Base-by-base conservation (phyloP, 257 asterid species). In the Buddleja alternifolia region DNA sequence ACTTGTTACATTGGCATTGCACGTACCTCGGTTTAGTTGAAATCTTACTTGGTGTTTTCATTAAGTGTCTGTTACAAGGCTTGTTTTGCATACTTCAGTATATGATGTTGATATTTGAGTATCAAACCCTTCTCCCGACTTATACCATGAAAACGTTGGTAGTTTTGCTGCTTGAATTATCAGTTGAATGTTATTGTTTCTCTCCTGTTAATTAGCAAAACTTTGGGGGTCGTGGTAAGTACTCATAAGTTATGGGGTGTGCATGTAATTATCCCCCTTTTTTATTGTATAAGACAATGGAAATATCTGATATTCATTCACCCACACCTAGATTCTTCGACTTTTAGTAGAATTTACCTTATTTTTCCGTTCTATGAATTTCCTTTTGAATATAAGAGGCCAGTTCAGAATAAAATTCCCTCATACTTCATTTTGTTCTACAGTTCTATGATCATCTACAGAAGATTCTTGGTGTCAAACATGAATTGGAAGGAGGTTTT, bases 381-480 rank as follows among this genome's bases (percentile, higher is more conserved):
- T n/a, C n/a, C 34, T 29, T 29, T 29, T 29, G 34, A 29, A 29
- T 29, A 2, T 29, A 29, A 1, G 34, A 29, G 34, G 3, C 34
- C 34, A 29, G 34, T 1, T 29, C 60, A 34, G 60, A 41, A 11
- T 61, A 42, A 51, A 6, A 16, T 14, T 54, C 21, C 34, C 65
- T 54, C 41, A 17, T 24, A 21, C 60, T 59, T 73, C 52, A 41
- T 50, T 54, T 77, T 57, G 69, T 75, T 70, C 63, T 78, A 70
- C 84, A 92, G 97, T 73, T 87, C 40, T 73, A 84, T 76, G 95
- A 92, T 72, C 90, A 77, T 75, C 60, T 92, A 48, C 92, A 87
- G 81, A 92, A 87, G 84, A 83, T 85, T 77, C 83, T 87, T 77
- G 97, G 97, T 59, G 84, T 87, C 74, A 92, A 87, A 78, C 91